Percentiles rank a stretch among this genome's conserved stretches.
phyloP scores from a whole-genome alignment of 2,329 filamentous ascomycete genomes.

The Sporothrix mexicana region DNA sequence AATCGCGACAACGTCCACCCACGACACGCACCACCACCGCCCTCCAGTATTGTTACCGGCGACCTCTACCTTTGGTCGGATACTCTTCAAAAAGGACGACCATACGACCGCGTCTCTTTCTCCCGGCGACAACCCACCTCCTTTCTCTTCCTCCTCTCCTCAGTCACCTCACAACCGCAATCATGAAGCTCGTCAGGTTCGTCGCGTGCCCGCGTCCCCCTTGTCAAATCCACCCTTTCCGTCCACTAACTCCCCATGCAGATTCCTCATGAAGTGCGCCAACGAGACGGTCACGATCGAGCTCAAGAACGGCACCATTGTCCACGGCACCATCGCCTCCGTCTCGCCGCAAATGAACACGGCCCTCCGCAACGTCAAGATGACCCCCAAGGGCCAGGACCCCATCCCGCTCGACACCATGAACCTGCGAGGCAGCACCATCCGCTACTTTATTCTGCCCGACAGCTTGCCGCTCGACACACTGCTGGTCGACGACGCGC shows the following conservation, averaged over 20 bases:
- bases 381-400: constrained; percentile 88
- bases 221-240: constrained; percentile 35
- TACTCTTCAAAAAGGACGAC: not conserved
- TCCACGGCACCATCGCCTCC: constrained; percentile 95
- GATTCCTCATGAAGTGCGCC: constrained; percentile 98
- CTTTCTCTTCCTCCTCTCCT: not conserved
- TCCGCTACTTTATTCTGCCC: constrained; percentile 95
- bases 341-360: constrained; percentile 99
- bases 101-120: not conserved
- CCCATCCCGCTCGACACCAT: constrained; percentile 90
- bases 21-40: not conserved
- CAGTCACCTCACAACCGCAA: constrained; percentile 48
- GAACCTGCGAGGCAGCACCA: constrained; percentile 94
- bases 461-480: constrained; percentile 95
- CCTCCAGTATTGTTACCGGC: too few relatives aligned
- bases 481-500: constrained; percentile 91
- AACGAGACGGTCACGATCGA: constrained; percentile 99
- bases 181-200: constrained; percentile 97
- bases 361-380: constrained; percentile 91
- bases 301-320: constrained; percentile 96
- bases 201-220: constrained; percentile 42
- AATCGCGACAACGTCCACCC: not conserved
- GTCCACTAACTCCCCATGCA: constrained; percentile 50
- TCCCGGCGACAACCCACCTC: too few relatives aligned
- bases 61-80: not conserved